Evolutionary conservation across 306 rosid genomes (phyloP), one percentile per base, ranked within the genome.

Genomic region (Prunus padus): DNA sequence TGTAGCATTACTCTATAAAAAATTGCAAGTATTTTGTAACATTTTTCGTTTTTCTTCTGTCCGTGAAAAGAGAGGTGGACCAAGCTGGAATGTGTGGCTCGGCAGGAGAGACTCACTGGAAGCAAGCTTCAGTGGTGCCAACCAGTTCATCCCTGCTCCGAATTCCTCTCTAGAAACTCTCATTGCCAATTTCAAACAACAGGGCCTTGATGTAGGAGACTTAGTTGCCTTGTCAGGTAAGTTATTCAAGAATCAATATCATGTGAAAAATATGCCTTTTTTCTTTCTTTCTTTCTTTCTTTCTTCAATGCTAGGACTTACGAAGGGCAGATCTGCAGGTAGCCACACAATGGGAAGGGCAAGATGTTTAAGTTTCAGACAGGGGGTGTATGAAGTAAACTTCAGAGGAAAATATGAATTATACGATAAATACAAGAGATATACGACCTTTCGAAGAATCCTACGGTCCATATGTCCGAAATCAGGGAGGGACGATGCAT

Each of bases 331-430:
- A 25, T 69, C 23, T 46, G 30, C 80, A 91, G 98, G 97, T 42
- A 86, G 98, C 79, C 98, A 94, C 80, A 92, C 98, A 40, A 84
- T 94, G 23, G 98, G 98, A 77, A 86, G 84, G 80, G 96, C 97
- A 73, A 90, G 90, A 69, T 94, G 98, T 79, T 0, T 80, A 52
- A 94, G 87, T 75, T 90, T 94, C 87, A 81, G 89, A 64, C 89
- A 94, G 73, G 85, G 97, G 59, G 72, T 84, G 30, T 86, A 94
- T 61, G 92, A 94, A 22, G 16, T 80, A 23, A 73, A 79, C 15
- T 65, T 33, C 2, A 87, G 75, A 64, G 82, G 69, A 49, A n/a
- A 52, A 64, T 56, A 88, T 2, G 77, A 82, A 70, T 3, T 70
- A 40, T 25, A 78, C 62, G 96, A 94, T 60, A 91, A 60, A 65